Conservation (phyloP, 371 early-diverging fungal genomes). For the Nematocida parisii region DNA sequence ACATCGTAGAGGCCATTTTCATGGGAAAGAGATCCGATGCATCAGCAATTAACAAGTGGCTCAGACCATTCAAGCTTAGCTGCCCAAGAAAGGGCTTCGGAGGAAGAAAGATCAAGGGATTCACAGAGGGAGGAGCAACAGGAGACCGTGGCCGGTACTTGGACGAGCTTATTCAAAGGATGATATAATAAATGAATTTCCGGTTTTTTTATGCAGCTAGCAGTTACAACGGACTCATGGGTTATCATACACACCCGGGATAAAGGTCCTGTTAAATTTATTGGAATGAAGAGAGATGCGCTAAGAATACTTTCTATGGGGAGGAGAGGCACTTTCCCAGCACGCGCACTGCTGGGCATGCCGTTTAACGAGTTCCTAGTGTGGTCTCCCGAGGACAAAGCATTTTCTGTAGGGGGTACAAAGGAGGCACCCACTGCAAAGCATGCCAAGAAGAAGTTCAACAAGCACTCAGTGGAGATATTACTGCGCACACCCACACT, state of each 20-base stretch:
- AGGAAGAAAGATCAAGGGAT: constrained; percentile 87
- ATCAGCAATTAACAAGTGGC: constrained; percentile 91
- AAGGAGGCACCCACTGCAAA: not conserved
- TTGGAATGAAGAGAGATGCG: constrained; percentile 24
- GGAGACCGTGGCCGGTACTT: constrained; percentile 91
- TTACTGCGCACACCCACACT: constrained; percentile 7
- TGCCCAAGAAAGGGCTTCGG: constrained; percentile 92
- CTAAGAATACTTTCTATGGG: constrained; percentile 3
- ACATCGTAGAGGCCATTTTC: constrained; percentile 94
- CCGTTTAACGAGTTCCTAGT: not conserved
- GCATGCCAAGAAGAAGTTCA: not conserved
- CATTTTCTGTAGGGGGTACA: not conserved
- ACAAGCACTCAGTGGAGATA: not conserved
- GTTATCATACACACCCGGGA: constrained; percentile 1
- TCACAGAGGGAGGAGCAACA: constrained; percentile 91
- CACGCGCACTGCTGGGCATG: not conserved
- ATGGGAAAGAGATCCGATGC: constrained; percentile 88
- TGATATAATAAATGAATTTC: constrained; percentile 72
- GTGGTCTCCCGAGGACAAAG: not conserved
- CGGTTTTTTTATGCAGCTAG: constrained; percentile 1
- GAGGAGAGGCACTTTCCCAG: constrained; percentile 10
- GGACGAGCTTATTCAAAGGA: constrained; percentile 84
- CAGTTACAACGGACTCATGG: constrained; percentile 5
- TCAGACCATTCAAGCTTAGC: constrained; percentile 97
- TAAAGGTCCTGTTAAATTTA: constrained; percentile 29